phyloP scores from a whole-genome alignment of 345 rosid species.

The Capsella bursapastoris region DNA sequence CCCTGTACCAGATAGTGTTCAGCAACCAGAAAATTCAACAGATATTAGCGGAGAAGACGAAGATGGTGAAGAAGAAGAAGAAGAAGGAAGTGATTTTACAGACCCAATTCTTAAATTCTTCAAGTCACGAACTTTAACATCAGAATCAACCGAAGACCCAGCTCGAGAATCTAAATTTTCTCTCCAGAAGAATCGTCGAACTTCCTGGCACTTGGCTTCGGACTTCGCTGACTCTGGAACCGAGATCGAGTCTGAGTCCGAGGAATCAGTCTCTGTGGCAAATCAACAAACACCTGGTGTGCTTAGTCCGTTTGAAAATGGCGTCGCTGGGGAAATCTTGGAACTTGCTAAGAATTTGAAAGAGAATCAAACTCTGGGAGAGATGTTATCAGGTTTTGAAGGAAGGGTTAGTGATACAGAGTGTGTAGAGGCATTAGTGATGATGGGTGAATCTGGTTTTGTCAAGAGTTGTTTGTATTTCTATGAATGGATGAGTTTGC shows the following conservation, averaged over 20 bases:
- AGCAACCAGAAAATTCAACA: background rate
- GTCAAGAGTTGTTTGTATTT: constrained; percentile 62
- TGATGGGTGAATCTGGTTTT: constrained; percentile 66
- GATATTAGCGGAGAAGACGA: constrained; percentile 1
- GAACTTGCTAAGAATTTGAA: constrained; percentile 56
- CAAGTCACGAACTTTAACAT: constrained; percentile 50
- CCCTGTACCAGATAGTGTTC: constrained; percentile 20
- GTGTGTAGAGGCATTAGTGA: constrained; percentile 61
- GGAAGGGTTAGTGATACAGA: constrained; percentile 51
- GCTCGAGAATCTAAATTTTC: constrained; percentile 53
- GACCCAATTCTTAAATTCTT: constrained; percentile 78
- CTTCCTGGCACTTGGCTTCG: constrained; percentile 70
- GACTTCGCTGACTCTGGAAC: constrained; percentile 39
- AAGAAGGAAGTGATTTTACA: constrained; percentile 38
- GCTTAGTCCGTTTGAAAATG: constrained; percentile 20
- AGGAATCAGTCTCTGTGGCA: background rate
- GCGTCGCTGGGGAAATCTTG: constrained; percentile 56
- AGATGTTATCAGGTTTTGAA: constrained; percentile 54
- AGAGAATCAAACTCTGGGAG: constrained; percentile 70
- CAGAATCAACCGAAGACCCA: constrained; percentile 52
- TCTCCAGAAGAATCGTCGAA: constrained; percentile 68
- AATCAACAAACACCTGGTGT: constrained; percentile 38
- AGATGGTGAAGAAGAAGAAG: constrained; percentile 10
- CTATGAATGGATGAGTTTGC: constrained; percentile 87
- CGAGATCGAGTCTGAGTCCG: constrained; percentile 36